Percentiles rank a stretch among this genome's conserved stretches.
These are phyloP conservation scores for Zelopaecilomyces penicillatus DNA, from an alignment of 2,329 filamentous ascomycete genomes.

Conservation along the genomic window DNA sequence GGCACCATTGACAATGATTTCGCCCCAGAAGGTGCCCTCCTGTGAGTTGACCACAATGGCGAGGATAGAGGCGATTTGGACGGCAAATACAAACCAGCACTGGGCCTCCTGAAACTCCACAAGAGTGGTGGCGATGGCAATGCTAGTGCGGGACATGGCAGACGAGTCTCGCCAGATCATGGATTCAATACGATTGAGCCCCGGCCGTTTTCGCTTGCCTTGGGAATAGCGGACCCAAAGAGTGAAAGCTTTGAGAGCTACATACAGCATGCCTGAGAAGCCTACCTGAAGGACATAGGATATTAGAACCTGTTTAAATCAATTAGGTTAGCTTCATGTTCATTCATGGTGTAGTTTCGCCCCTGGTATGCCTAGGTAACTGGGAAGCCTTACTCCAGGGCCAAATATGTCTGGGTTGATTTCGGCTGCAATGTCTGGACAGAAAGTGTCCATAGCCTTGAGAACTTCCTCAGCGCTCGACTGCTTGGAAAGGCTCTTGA, in stretches of 20 bases:
- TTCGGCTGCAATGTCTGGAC: conserved; percentile 26
- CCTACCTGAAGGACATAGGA: conserved; percentile 30
- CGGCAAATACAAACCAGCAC: conserved; percentile 31
- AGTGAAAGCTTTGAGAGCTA: conserved; percentile 27
- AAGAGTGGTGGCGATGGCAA: conserved; percentile 31
- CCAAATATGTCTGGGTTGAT: conserved; percentile 33
- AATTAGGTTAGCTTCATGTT: conserved; percentile 1
- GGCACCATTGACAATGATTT: conserved; percentile 29
- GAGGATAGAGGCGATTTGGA: conserved; percentile 32
- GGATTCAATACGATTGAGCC: conserved; percentile 25
- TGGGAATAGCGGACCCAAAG: conserved; percentile 26
- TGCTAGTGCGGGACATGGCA: conserved; percentile 28
- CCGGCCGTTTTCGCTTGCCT: conserved; percentile 14
- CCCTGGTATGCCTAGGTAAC: not conserved
- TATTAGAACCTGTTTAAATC: conserved; percentile 24
- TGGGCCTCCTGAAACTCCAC: conserved; percentile 33
- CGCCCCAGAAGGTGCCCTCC: conserved; percentile 31
- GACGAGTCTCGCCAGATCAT: conserved; percentile 30
- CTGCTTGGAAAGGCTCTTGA: conserved; percentile 17
- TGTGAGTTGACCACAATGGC: conserved; percentile 33
- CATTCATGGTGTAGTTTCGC: not conserved
- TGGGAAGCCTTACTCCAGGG: conserved; percentile 22
- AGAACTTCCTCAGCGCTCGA: conserved; percentile 24
- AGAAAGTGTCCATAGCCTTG: conserved; percentile 26
- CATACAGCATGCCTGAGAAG: conserved; percentile 25